Conservation (phyloP, 148 eudicot species). For the Vaccinium vitisidaea region DNA sequence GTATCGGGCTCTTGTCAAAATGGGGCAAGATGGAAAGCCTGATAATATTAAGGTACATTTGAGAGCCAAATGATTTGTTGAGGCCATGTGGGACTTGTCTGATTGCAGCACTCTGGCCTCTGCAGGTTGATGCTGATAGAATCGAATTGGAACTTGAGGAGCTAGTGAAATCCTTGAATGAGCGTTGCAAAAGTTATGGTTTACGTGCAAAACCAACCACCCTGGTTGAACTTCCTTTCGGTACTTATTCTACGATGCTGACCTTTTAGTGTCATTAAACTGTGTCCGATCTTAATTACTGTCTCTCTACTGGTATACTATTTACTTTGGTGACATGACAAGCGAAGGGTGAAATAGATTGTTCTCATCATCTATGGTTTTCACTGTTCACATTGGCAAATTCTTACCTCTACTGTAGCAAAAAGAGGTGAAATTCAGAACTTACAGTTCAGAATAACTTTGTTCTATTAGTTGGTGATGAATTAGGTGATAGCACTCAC, state of each 20-base stretch:
- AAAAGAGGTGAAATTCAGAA: background rate
- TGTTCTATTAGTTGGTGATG: background rate
- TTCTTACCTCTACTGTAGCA: background rate
- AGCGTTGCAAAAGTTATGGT: slow-evolving; percentile 95
- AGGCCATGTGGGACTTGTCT: slow-evolving; percentile 13
- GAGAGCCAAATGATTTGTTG: slow-evolving; percentile 11
- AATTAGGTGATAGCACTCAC: background rate
- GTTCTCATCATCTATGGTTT: slow-evolving; percentile 5
- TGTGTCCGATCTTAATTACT: background rate
- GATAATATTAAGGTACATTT: slow-evolving; percentile 40
- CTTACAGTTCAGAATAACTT: background rate
- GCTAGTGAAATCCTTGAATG: slow-evolving; percentile 76
- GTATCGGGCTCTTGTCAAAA: slow-evolving; percentile 48
- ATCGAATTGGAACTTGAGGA: slow-evolving; percentile 81
- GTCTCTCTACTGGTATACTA: background rate
- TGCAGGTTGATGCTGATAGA: slow-evolving; percentile 60
- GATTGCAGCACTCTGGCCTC: slow-evolving; percentile 1
- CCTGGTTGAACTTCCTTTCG: slow-evolving; percentile 94
- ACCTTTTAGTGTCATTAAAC: background rate
- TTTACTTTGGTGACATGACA: background rate
- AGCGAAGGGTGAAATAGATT: background rate
- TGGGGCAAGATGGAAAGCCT: slow-evolving; percentile 48
- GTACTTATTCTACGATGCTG: slow-evolving; percentile 38
- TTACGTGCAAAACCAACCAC: slow-evolving; percentile 86
- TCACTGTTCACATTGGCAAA: background rate